Base-by-base conservation (phyloP, 306 rosid genomes). In the Malus sieversii region DNA sequence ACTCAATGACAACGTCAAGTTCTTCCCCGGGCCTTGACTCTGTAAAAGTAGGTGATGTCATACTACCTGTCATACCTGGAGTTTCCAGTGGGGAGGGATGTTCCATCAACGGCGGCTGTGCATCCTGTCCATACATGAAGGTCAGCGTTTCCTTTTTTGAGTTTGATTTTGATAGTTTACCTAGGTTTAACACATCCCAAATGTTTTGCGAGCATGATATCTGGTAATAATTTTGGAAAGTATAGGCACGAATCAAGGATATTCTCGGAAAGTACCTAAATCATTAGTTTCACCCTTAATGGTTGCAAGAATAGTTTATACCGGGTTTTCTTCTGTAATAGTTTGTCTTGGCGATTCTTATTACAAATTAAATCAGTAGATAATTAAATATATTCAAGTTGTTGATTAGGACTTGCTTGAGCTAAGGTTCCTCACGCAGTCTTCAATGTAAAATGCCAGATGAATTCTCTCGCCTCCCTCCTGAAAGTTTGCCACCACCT, bases 41-140 rank as follows among this genome's bases (percentile, higher is more conserved):
- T 10, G 25, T 80, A 66, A 77, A 79, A 75, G 0, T 83, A 57
- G 90, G 92, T 38, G 91, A 85, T 76, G 72, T 86, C 38, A 65
- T 79, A 57, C 85, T 88, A 51, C 91, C 93, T 48, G 85, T 95
- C 71, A 81, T 95, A 68, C 99, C 99, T 27, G 99, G 97, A 86
- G 84, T 90, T 64, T 83, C 96, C 51, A 82, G 90, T 15, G 99
- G 99, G 68, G 99, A 92, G 86, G 97, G 99, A 22, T 95, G 99
- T 85, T 95, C 97, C 27, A 85, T 92, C 77, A 90, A 95, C 33
- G 98, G 98, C 44, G 97, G 99, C 51, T 95, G 99, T 71, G 99
- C 99, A 30, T 95, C 99, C 67, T 95, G 99, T 86, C 99, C 99
- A 25, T 95, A 92, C 86, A 92, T 95, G 99, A 95, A 95, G 97